phyloP scores from a whole-genome alignment of 1,284 basidiomycete genomes.

The Inonotus obliquus region DNA sequence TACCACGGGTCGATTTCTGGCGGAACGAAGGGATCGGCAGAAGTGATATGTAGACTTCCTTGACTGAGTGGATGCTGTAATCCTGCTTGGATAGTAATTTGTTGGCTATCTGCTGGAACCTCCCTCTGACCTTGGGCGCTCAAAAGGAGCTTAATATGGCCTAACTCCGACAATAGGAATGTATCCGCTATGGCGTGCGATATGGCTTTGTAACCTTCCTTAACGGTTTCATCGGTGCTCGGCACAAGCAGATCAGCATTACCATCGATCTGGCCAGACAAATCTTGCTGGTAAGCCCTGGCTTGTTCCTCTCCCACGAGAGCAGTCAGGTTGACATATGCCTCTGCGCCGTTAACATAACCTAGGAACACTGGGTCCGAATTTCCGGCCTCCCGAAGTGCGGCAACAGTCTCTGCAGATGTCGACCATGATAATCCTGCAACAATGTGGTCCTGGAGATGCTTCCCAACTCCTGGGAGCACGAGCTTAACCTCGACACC shows the following conservation, averaged over 20 bases:
- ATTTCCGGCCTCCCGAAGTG: constrained; percentile 32
- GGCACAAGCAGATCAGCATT: constrained; percentile 41
- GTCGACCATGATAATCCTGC: constrained; percentile 47
- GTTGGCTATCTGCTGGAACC: constrained; percentile 27
- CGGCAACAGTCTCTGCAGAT: constrained; percentile 41
- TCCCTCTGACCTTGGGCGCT: constrained; percentile 44
- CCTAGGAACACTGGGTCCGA: constrained; percentile 44
- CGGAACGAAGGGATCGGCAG: constrained; percentile 45
- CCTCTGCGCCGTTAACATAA: constrained; percentile 63
- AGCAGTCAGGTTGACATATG: constrained; percentile 55
- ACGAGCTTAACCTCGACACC: constrained; percentile 45
- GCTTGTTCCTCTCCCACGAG: constrained; percentile 38
- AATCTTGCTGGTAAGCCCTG: constrained; percentile 31
- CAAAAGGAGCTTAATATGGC: constrained; percentile 60
- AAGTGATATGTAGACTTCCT: constrained; percentile 42
- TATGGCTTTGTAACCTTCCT: constrained; percentile 60
- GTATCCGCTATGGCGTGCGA: constrained; percentile 46
- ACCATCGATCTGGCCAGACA: constrained; percentile 32
- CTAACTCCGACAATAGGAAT: constrained; percentile 40
- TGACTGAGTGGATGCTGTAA: constrained; percentile 60
- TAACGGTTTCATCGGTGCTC: constrained; percentile 43
- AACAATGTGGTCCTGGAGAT: constrained; percentile 68
- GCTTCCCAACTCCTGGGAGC: constrained; percentile 72
- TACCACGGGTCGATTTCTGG: constrained; percentile 64
- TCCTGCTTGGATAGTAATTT: constrained; percentile 57